These are phyloP conservation scores for Albugo laibachii DNA, from an alignment of 352 stramenopile genomes.

Conservation along the genomic window DNA sequence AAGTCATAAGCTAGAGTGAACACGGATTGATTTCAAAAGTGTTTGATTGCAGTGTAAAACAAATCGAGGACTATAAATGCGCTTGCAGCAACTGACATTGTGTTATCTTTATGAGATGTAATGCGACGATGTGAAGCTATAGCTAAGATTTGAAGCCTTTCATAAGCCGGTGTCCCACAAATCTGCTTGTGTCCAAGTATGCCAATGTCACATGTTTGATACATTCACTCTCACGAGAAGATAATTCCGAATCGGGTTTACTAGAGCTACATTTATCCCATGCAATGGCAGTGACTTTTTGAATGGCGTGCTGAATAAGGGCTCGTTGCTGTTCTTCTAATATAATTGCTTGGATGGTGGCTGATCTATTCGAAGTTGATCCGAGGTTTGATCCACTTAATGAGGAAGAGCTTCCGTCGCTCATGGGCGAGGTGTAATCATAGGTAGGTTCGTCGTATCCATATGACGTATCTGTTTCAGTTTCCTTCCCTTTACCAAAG, in stretches of 20 bases:
- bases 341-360: constrained; percentile 62
- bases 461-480: constrained; percentile 21
- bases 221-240: constrained; percentile 59
- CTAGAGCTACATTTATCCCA: constrained; percentile 79
- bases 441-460: constrained; percentile 58
- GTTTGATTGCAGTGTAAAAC: too few species aligned
- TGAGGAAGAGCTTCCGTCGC: constrained; percentile 13
- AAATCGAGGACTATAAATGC: too few species aligned
- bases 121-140: too few species aligned
- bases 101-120: too few species aligned
- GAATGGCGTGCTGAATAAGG: constrained; percentile 72
- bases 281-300: constrained; percentile 76
- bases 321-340: constrained; percentile 77
- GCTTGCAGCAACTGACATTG: too few species aligned
- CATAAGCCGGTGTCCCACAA: constrained; percentile 66
- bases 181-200: constrained; percentile 78
- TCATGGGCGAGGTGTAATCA: constrained; percentile 38
- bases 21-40: too few species aligned
- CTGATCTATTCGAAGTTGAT: constrained; percentile 14
- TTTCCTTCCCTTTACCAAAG: constrained; percentile 48
- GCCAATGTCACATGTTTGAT: constrained; percentile 76
- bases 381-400: constrained; percentile 8
- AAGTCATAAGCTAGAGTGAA: too few species aligned
- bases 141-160: constrained; percentile 9
- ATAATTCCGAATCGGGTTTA: constrained; percentile 69